Evolutionary conservation across 2,329 filamentous ascomycete genomes (phyloP).

Genomic region (Penicillium fuscoglaucum): DNA sequence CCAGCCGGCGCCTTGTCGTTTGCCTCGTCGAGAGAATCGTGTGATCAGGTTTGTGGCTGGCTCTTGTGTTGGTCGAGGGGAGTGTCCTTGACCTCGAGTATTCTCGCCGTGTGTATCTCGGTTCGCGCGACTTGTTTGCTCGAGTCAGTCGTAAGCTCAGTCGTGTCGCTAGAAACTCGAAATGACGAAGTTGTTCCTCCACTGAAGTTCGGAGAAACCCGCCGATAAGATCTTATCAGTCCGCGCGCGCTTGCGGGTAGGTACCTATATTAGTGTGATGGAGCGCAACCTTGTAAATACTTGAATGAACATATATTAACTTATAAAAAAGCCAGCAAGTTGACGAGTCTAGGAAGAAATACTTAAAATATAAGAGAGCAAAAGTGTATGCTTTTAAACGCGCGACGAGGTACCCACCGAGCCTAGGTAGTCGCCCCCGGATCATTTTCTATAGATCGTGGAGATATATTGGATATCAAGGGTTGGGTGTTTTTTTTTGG

Average conservation of each 20-base stretch:
- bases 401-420: background rate
- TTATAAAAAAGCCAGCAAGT: background rate
- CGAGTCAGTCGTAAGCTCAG: background rate
- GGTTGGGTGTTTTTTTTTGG: background rate
- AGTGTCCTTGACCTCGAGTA: background rate
- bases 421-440: background rate
- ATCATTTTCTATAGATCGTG: background rate
- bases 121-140: background rate
- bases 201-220: conserved; percentile 25
- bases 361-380: background rate
- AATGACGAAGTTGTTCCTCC: conserved; percentile 17
- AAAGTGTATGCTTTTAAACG: background rate
- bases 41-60: background rate
- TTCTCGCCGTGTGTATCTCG: background rate
- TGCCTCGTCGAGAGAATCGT: conserved; percentile 5
- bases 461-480: background rate
- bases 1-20: conserved; percentile 7
- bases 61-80: background rate
- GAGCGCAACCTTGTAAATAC: background rate
- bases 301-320: background rate
- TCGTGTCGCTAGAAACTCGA: background rate
- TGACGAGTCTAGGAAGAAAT: background rate
- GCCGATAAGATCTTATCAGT: conserved; percentile 27
- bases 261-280: background rate
- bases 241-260: background rate